phyloP scores from a whole-genome alignment of 306 rosid genomes.

The Bauhinia variegata region DNA sequence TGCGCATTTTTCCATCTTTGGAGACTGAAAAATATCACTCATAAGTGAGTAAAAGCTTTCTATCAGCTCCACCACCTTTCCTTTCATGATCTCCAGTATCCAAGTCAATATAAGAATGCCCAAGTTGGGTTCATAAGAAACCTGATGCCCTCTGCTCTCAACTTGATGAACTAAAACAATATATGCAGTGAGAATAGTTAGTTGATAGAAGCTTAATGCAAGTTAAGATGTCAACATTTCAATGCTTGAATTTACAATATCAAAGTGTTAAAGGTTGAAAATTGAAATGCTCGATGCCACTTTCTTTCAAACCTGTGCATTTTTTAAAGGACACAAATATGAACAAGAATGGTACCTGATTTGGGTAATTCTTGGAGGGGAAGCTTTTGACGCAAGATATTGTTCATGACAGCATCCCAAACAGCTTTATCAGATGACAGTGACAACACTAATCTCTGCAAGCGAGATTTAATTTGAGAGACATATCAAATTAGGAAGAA shows the following conservation, averaged over 20 bases:
- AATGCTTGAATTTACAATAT: background rate
- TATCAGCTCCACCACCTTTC: conserved; percentile 53
- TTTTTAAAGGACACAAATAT: background rate
- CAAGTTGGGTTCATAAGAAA: conserved; percentile 40
- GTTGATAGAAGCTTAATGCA: background rate
- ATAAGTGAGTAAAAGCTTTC: conserved; percentile 53
- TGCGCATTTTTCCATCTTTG: conserved; percentile 28
- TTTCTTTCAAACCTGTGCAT: background rate
- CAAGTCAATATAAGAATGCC: conserved; percentile 40
- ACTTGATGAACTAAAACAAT: conserved; percentile 27
- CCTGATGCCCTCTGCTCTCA: conserved; percentile 37
- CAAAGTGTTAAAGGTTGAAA: background rate
- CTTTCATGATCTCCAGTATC: conserved; percentile 50
- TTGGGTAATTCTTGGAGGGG: conserved; percentile 30
- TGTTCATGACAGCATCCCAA: conserved; percentile 67
- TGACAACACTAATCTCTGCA: conserved; percentile 70
- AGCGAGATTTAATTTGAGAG: conserved; percentile 17
- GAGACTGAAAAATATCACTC: conserved; percentile 46
- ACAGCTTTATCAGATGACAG: conserved; percentile 65
- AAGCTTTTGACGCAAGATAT: conserved; percentile 51
- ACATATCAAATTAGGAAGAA: conserved; percentile 18
- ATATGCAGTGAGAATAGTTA: background rate
- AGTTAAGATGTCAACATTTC: conserved; percentile 2
- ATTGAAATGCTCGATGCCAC: background rate
- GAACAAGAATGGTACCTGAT: conserved; percentile 43